These are phyloP conservation scores for Leptographium lundbergii DNA, from an alignment of 2,329 filamentous ascomycete species.

Conservation along the genomic window DNA sequence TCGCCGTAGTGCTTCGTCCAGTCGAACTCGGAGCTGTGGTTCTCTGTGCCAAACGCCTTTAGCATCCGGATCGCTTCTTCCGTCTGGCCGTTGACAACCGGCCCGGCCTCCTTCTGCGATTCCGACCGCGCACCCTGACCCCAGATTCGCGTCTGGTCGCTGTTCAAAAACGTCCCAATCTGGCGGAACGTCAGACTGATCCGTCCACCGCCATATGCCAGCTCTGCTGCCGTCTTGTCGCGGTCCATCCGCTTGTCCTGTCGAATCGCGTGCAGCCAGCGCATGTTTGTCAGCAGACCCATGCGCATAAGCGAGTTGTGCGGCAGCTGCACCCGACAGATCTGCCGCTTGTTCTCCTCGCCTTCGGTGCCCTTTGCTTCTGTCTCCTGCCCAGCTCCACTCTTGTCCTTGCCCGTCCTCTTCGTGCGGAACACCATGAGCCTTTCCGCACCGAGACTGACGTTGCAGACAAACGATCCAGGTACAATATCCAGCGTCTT, in stretches of 20 bases:
- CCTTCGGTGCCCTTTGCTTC: constrained; percentile 12
- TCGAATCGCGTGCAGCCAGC: constrained; percentile 87
- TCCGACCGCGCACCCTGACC: constrained; percentile 66
- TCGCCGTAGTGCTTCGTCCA: constrained; percentile 65
- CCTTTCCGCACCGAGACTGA: constrained; percentile 83
- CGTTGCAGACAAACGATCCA: constrained; percentile 76
- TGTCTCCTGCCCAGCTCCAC: neutral
- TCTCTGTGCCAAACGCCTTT: constrained; percentile 72
- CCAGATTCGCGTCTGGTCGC: constrained; percentile 61
- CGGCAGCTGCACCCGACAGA: constrained; percentile 59
- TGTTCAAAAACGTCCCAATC: constrained; percentile 74
- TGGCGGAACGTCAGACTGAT: constrained; percentile 86
- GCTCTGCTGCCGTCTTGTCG: constrained; percentile 59
- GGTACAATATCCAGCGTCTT: constrained; percentile 86
- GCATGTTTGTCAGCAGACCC: constrained; percentile 66
- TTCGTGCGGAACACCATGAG: constrained; percentile 86
- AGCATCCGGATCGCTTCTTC: constrained; percentile 57
- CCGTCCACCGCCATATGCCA: constrained; percentile 59
- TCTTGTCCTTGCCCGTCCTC: constrained; percentile 30
- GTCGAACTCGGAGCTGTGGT: constrained; percentile 57
- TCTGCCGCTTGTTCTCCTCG: constrained; percentile 31
- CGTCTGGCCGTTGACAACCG: constrained; percentile 58
- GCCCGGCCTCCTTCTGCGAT: constrained; percentile 50
- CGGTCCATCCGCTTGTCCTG: constrained; percentile 62
- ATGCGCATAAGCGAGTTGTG: constrained; percentile 85